These are phyloP conservation scores for Trametes pubescens DNA, from an alignment of 1,284 basidiomycete species.

Conservation along the genomic window DNA sequence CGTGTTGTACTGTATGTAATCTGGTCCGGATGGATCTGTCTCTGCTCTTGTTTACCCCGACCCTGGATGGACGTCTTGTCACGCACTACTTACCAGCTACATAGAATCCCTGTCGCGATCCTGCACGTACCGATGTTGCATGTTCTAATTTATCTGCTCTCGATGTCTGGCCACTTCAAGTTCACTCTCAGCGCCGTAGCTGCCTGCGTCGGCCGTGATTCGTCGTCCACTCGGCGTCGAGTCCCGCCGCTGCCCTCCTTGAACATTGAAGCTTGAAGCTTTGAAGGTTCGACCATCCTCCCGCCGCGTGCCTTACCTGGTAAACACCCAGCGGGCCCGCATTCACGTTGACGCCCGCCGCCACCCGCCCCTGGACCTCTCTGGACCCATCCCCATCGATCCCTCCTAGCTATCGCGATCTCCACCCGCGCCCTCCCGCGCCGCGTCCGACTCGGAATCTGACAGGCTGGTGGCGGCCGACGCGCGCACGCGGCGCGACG, in stretches of 20 bases:
- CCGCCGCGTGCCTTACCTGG: no score
- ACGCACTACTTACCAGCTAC: not conserved
- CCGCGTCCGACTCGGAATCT: no score
- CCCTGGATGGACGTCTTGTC: not conserved
- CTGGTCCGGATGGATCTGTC: not conserved
- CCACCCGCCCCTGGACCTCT: no score
- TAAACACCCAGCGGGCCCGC: no score
- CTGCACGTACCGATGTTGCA: not conserved
- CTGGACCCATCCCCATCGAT: no score
- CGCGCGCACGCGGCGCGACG: no score
- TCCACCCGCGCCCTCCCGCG: no score
- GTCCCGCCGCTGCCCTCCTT: not conserved
- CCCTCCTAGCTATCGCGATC: no score
- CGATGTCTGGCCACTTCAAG: not conserved
- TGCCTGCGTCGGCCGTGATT: not conserved
- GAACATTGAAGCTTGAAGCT: not conserved
- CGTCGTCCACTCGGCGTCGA: not conserved
- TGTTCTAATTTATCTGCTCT: slow-evolving; percentile 3
- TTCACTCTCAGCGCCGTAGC: not conserved
- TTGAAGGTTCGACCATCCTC: no score
- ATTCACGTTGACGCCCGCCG: no score
- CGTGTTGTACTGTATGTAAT: not conserved
- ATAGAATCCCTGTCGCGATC: not conserved
- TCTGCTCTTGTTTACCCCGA: not conserved
- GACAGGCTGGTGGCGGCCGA: no score